Evolutionary conservation across 768 basidiomycete genomes (phyloP).

Genomic region (Rubroboletus pulcherrimus): DNA sequence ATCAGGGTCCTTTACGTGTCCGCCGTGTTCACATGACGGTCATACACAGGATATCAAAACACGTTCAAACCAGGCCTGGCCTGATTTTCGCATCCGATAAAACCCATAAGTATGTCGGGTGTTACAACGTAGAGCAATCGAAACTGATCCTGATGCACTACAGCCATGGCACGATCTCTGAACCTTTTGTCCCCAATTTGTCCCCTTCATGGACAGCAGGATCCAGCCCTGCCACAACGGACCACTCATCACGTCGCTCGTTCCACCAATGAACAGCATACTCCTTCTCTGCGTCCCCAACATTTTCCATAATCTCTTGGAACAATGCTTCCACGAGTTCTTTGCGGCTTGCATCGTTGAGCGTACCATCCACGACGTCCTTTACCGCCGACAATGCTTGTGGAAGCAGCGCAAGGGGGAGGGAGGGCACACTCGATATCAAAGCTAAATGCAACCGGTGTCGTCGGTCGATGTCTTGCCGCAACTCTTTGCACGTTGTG

Average conservation of each 20-base stretch:
- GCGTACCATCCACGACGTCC: conserved; percentile 29
- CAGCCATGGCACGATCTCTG: conserved; percentile 4
- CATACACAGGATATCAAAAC: no score
- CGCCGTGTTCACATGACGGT: neutral
- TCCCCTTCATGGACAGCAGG: neutral
- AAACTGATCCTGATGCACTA: neutral
- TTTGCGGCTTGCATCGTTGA: conserved; percentile 29
- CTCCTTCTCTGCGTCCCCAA: conserved; percentile 69
- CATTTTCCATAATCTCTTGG: conserved; percentile 56
- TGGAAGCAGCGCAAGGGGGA: conserved; percentile 55
- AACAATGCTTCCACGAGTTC: conserved; percentile 59
- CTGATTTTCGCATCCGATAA: neutral
- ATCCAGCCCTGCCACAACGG: neutral
- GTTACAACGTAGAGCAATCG: neutral
- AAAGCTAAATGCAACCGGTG: conserved; percentile 65
- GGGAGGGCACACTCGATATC: conserved; percentile 60
- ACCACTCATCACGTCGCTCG: conserved; percentile 35
- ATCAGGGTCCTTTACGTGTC: neutral
- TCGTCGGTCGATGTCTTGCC: conserved; percentile 22
- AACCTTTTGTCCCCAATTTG: neutral
- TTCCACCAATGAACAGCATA: conserved; percentile 73
- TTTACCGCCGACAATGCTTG: conserved; percentile 49
- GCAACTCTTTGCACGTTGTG: conserved; percentile 37
- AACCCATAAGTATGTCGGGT: neutral
- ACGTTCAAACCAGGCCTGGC: no score